Conservation (phyloP, 306 rosid species). For the Lathyrus aphaca region DNA sequence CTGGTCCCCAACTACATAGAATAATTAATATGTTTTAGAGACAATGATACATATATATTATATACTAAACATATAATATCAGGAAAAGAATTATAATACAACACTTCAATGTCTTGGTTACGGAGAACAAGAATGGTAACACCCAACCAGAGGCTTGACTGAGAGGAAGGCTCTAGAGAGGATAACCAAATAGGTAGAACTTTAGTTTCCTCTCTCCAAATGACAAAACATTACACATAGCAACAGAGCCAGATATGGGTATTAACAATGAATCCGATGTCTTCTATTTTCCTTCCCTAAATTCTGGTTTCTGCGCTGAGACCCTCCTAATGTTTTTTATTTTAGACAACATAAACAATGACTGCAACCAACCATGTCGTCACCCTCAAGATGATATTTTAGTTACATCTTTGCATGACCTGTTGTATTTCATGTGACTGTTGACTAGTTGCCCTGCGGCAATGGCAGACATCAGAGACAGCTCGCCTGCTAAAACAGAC, state of each 20-base stretch:
- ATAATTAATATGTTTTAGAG: neutral
- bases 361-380: conserved; percentile 27
- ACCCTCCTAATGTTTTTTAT: conserved; percentile 17
- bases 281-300: conserved; percentile 27
- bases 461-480: conserved; percentile 75
- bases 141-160: conserved; percentile 35
- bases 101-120: conserved; percentile 29
- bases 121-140: conserved; percentile 33
- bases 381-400: conserved; percentile 42
- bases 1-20: conserved; percentile 32
- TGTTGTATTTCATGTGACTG: conserved; percentile 85
- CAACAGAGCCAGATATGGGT: conserved; percentile 34
- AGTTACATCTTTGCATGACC: conserved; percentile 59
- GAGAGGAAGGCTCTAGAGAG: conserved; percentile 23
- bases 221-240: conserved; percentile 34
- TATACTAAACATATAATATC: conserved; percentile 34
- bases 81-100: conserved; percentile 41
- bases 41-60: neutral
- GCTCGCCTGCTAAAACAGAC: conserved; percentile 73
- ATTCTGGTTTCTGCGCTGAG: conserved; percentile 1
- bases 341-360: conserved; percentile 36
- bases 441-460: conserved; percentile 75
- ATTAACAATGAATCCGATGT: conserved; percentile 26
- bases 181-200: conserved; percentile 10
- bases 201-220: conserved; percentile 34